Conservation (phyloP, 805 yeast genomes). For the Sugiyamaella valdiviana region DNA sequence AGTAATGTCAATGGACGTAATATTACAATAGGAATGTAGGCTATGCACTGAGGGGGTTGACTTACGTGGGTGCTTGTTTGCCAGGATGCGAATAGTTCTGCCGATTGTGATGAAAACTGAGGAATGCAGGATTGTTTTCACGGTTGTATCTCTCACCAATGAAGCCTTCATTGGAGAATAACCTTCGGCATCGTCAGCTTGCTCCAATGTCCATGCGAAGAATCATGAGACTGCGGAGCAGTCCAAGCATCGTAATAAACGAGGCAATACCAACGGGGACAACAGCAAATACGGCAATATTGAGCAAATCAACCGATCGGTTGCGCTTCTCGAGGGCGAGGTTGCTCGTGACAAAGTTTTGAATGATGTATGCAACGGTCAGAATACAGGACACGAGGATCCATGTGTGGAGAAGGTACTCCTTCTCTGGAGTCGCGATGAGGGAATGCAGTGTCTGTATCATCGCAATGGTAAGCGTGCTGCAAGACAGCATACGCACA, state of each 20-base stretch:
- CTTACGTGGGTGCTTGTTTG: too few relatives aligned
- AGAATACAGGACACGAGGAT: slow-evolving; percentile 78
- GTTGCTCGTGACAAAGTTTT: slow-evolving; percentile 78
- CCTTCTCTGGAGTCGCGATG: slow-evolving; percentile 57
- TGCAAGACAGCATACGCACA: slow-evolving; percentile 76
- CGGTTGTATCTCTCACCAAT: too few relatives aligned
- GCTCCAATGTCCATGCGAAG: slow-evolving; percentile 51
- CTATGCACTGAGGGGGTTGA: too few relatives aligned
- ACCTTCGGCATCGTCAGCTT: background rate
- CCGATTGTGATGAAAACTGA: too few relatives aligned
- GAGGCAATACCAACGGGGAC: slow-evolving; percentile 97
- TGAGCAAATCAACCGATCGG: slow-evolving; percentile 78
- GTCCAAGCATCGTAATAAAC: slow-evolving; percentile 82
- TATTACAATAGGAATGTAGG: too few relatives aligned
- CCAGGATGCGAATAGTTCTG: too few relatives aligned
- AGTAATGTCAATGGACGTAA: too few relatives aligned
- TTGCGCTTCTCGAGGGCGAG: slow-evolving; percentile 38
- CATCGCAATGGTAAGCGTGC: slow-evolving; percentile 61
- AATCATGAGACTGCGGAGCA: slow-evolving; percentile 68
- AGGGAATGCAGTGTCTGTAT: slow-evolving; percentile 63
- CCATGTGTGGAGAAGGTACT: slow-evolving; percentile 84
- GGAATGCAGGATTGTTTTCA: too few relatives aligned
- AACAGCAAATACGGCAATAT: slow-evolving; percentile 90
- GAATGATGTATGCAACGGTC: slow-evolving; percentile 74
- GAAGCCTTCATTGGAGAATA: too few relatives aligned